Evolutionary conservation across 129 eudicot genomes (phyloP).

Genomic region (Apium graveolens): DNA sequence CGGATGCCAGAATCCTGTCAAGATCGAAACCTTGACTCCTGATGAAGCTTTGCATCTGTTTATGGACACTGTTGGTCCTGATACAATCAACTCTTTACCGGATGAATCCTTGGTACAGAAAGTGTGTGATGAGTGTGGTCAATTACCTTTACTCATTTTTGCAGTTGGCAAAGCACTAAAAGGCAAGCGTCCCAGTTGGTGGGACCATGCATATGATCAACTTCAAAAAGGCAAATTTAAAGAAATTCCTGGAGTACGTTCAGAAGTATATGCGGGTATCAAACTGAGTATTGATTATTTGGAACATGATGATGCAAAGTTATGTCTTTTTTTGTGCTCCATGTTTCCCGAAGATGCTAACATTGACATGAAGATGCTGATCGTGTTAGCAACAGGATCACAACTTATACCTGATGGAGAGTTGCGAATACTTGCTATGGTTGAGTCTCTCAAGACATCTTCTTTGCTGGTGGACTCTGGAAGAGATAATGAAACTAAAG

Average conservation of each 20-base stretch:
- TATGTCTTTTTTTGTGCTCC: neutral
- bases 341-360: neutral
- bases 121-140: neutral
- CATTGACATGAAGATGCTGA: neutral
- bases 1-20: neutral
- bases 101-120: neutral
- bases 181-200: neutral
- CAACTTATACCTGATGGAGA: neutral
- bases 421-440: neutral
- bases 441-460: neutral
- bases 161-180: neutral
- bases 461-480: neutral
- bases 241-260: neutral
- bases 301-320: neutral
- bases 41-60: conserved; percentile 13
- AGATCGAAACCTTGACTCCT: neutral
- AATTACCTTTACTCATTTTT: neutral
- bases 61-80: neutral
- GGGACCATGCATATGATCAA: neutral
- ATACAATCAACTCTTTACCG: neutral
- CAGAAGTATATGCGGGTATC: neutral
- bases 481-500: too few species aligned
- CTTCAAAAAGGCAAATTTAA: neutral
- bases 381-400: neutral
- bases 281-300: neutral